Conservation (phyloP, 176 grass and related monocot species). For the Bonia amplexicaulis region DNA sequence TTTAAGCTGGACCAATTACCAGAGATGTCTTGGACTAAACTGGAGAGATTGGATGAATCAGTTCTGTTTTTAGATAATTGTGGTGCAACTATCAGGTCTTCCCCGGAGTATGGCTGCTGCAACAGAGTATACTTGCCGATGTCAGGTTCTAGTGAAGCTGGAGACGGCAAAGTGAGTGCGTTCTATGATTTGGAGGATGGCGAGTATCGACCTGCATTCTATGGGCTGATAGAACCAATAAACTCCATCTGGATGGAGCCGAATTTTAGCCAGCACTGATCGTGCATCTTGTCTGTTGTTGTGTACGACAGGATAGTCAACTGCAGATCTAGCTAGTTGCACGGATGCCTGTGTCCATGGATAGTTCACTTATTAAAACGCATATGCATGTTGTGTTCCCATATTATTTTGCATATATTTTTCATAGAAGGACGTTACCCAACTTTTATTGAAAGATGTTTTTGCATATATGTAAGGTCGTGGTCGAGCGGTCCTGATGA, state of each 20-base stretch:
- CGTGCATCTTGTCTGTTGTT: not conserved
- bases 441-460: too few relatives aligned
- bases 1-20: not conserved
- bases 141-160: not conserved
- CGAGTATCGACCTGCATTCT: not conserved
- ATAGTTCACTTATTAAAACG: too few relatives aligned
- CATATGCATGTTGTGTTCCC: too few relatives aligned
- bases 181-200: not conserved
- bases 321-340: too few relatives aligned
- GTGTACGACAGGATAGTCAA: too few relatives aligned
- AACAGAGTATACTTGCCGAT: not conserved
- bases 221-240: not conserved
- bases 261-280: not conserved
- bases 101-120: not conserved
- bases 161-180: not conserved
- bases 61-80: not conserved
- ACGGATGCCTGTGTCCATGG: too few relatives aligned
- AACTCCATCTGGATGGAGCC: constrained; percentile 10
- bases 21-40: not conserved
- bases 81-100: not conserved
- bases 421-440: too few relatives aligned
- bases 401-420: too few relatives aligned
- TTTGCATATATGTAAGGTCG: too few relatives aligned
- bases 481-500: too few relatives aligned
- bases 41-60: not conserved